Evolutionary conservation across 2,329 filamentous ascomycete genomes (phyloP), one percentile per base, ranked within the genome.

Genomic region (Cercospora sp.): DNA sequence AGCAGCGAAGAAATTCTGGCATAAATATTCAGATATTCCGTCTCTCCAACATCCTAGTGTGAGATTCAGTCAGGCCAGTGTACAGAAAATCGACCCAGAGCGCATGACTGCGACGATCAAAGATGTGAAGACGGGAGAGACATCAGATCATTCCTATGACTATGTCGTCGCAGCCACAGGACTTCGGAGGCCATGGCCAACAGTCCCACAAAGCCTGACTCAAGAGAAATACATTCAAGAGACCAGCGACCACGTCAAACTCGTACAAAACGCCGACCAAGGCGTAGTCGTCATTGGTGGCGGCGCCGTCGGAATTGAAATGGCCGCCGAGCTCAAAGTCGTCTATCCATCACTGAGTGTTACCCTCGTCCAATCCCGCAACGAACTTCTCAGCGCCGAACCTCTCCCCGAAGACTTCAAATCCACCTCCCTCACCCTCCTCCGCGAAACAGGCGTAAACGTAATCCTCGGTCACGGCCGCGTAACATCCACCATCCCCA

Each of bases 271-370:
- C 31, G 86, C 87, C 1, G 80, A 78, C 4, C 81, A 87, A 20
- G 88, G 86, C 0, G 86, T 93, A 1, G 86, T 91, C 0, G 84
- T 94, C 23, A 88, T 94, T n/a, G 91, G 91, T 18, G 91, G 91
- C 71, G 88, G 85, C 60, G 92, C 91, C 6, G 91, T 94, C 1
- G 92, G 92, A 8, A 89, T 94, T 64, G 91, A 94, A 77, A 93
- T 94, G 85, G 91, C 92, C 0, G 88, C 90, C 1, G 91, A 95
- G 80, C 82, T 94, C 64, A 94, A 93, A 79, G 78, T 86, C 57
- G 81, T 88, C 26, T 84, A 89, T 69, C 91, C 92, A 0, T 74
- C 85, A 10, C 81, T 88, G 64, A 85, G 85, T 48, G 89, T 94
- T n/a, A 91, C 88, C 0, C 85, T 95, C 1, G 86, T 92, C 4